These are phyloP conservation scores for Funneliformis caledonium DNA, from an alignment of 371 early-diverging fungal genomes.

Conservation along the genomic window DNA sequence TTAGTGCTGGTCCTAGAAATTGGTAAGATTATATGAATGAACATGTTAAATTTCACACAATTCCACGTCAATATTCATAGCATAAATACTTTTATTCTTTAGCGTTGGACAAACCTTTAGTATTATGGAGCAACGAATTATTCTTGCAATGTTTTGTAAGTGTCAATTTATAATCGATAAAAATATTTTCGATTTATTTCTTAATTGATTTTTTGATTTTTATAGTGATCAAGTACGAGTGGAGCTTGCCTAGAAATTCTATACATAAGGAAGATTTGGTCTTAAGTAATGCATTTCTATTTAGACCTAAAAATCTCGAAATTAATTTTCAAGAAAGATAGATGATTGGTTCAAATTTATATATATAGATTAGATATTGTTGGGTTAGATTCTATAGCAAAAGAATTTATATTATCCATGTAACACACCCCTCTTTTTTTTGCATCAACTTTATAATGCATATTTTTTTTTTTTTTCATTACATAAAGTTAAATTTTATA, in stretches of 20 bases:
- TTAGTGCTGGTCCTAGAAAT: neutral
- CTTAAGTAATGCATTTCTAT: neutral
- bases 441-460: no score
- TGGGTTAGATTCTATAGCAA: no score
- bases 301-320: neutral
- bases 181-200: neutral
- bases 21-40: neutral
- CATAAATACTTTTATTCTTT: neutral
- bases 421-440: no score
- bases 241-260: neutral
- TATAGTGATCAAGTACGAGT: neutral
- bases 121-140: slow-evolving; percentile 3
- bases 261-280: neutral
- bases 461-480: no score
- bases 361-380: no score
- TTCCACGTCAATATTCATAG: neutral
- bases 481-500: no score
- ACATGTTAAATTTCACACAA: neutral
- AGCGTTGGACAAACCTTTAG: neutral
- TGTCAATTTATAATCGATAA: neutral
- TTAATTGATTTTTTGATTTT: neutral
- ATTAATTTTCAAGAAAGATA: neutral
- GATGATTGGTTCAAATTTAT: no score
- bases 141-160: neutral
- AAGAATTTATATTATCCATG: no score